A percentile compares a stretch with the other conserved stretches of the same genome.
phyloP scores from a whole-genome alignment of 345 rosid species.

The Trapa incisa region DNA sequence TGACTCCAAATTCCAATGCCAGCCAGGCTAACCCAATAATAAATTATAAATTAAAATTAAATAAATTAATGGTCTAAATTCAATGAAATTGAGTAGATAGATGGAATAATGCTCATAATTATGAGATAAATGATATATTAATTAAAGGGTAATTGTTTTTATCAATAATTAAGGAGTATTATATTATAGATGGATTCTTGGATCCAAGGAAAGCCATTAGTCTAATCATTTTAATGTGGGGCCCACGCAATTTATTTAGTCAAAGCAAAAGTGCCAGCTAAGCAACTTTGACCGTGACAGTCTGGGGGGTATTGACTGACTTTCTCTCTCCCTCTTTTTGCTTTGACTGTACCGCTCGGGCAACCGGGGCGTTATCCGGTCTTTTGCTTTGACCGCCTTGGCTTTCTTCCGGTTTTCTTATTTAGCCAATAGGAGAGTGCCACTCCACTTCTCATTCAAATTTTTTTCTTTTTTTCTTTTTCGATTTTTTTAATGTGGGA shows the following conservation, averaged over 20 bases:
- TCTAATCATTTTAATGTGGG: neutral
- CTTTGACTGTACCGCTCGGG: conserved; percentile 14
- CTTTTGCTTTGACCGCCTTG: conserved; percentile 12
- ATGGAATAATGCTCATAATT: no score
- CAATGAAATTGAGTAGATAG: no score
- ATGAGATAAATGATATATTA: no score
- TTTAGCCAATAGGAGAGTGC: neutral
- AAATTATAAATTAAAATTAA: no score
- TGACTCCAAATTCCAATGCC: conserved; percentile 9
- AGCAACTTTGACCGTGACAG: conserved; percentile 17
- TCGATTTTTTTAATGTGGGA: neutral
- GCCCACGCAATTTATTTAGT: neutral
- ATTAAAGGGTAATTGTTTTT: no score
- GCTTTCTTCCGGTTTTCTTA: neutral
- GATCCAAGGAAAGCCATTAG: neutral
- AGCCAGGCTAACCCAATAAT: neutral
- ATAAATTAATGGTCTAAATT: no score
- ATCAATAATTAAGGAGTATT: no score
- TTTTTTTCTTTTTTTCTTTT: neutral
- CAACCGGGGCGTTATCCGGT: conserved; percentile 12
- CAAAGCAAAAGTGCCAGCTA: neutral
- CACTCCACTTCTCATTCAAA: neutral
- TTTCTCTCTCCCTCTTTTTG: neutral
- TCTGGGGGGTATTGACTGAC: neutral
- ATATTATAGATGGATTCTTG: no score